Base-by-base conservation (phyloP, 306 rosid species). In the Medicago lupulina region DNA sequence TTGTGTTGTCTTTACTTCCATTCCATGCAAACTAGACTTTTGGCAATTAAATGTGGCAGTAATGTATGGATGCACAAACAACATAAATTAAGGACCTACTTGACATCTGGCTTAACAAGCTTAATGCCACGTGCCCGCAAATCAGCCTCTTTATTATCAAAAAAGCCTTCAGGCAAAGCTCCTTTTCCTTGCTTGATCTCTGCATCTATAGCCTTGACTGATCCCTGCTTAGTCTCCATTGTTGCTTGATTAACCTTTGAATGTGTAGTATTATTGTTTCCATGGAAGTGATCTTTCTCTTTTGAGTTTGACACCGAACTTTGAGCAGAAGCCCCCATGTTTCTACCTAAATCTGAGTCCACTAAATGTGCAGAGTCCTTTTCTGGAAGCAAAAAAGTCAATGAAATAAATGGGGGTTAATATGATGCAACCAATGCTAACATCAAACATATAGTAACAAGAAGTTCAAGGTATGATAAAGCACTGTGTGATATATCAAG, bases 71-170 rank as follows among this genome's bases (percentile, higher is more conserved):
- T 70, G 76, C 77, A 77, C 63, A 73, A 9, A 75, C 44, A 67
- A 25, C 62, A 76, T 21, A 75, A 75, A 80, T 43, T n/a, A 67
- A 67, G 61, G 78, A 87, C 93, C 74, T 86, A 95, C 99, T 95
- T 95, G 86, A 90, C 91, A 83, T 95, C 96, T 62, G 88, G 97
- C 87, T 95, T 95, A 53, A 89, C 91, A 50, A 39, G 92, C 84
- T 90, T 95, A 67, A 92, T 89, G 82, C 99, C 99, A 46, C 95
- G 88, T 44, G 98, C 99, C 54, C 83, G 90, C 81, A 92, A 75
- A 78, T 95, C 99, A 44, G 97, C 99, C 38, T 95, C 99, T 87
- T 95, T 95, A 78, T 89, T 90, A 77, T 95, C 99, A 85, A 92
- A 95, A 85, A 95, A 95, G 65, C 99, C 99, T 83, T 90, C 99